Evolutionary conservation across 2,329 filamentous ascomycete genomes (phyloP).

Genomic region (Colletotrichum tanaceti): DNA sequence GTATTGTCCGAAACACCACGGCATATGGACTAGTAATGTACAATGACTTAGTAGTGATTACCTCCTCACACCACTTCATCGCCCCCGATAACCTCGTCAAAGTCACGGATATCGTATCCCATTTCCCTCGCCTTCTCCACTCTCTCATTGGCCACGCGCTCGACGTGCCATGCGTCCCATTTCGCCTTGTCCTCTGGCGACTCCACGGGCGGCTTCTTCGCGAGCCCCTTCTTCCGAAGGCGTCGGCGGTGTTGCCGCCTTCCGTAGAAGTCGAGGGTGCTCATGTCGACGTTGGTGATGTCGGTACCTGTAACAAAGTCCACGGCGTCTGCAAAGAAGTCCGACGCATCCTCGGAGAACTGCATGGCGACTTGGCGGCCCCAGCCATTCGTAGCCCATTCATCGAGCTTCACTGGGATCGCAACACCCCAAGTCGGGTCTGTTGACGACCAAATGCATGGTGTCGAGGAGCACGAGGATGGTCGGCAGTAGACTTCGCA

Average conservation of each 20-base stretch:
- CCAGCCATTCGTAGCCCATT: conserved; percentile 67
- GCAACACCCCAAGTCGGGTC: conserved; percentile 71
- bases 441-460: conserved; percentile 67
- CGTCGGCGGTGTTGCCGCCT: conserved; percentile 63
- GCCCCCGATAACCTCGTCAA: conserved; percentile 51
- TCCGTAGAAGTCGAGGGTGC: conserved; percentile 58
- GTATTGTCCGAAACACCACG: neutral
- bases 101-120: conserved; percentile 52
- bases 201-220: conserved; percentile 51
- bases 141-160: conserved; percentile 55
- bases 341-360: conserved; percentile 57
- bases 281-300: conserved; percentile 57
- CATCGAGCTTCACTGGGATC: conserved; percentile 71
- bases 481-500: conserved; percentile 67
- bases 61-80: conserved; percentile 46
- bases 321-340: conserved; percentile 60
- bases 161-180: conserved; percentile 59
- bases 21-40: conserved; percentile 20
- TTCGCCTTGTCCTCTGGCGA: conserved; percentile 56
- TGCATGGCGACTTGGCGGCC: conserved; percentile 55
- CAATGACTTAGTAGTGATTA: conserved; percentile 15
- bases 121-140: conserved; percentile 54
- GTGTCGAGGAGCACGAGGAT: conserved; percentile 57
- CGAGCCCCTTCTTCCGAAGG: conserved; percentile 60
- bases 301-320: conserved; percentile 60